Percentiles rank a stretch among this genome's conserved stretches.
Evolutionary conservation across 805 yeast species (phyloP).

Genomic region (Jamesozyma spencerorum): DNA sequence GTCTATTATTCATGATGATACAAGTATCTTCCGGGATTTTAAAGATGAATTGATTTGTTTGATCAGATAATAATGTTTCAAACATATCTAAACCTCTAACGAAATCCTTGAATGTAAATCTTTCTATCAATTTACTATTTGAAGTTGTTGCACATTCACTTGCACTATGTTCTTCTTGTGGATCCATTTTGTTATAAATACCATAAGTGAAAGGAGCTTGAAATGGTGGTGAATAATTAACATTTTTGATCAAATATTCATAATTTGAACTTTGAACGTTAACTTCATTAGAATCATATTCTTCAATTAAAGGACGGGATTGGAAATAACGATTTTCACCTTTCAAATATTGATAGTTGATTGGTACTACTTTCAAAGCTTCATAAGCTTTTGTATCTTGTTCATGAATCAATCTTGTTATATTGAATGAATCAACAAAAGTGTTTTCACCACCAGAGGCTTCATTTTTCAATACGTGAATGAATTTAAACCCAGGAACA

Average conservation of each 20-base stretch:
- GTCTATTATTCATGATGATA: slow-evolving; percentile 60
- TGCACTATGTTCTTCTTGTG: slow-evolving; percentile 1
- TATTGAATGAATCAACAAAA: slow-evolving; percentile 62
- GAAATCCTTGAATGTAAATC: slow-evolving; percentile 44
- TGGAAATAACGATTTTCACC: slow-evolving; percentile 53
- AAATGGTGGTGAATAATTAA: slow-evolving; percentile 74
- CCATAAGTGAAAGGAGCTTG: slow-evolving; percentile 68
- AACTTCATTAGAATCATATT: slow-evolving; percentile 34
- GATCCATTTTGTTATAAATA: slow-evolving; percentile 30
- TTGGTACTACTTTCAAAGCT: slow-evolving; percentile 53
- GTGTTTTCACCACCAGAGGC: slow-evolving; percentile 45
- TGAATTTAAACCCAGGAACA: slow-evolving; percentile 63
- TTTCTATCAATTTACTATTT: slow-evolving; percentile 33
- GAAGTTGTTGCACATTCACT: slow-evolving; percentile 17
- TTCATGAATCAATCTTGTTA: slow-evolving; percentile 46
- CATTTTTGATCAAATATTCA: slow-evolving; percentile 37
- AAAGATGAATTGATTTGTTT: slow-evolving; percentile 44
- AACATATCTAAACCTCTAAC: slow-evolving; percentile 50
- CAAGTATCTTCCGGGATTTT: slow-evolving; percentile 52
- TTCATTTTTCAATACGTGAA: slow-evolving; percentile 47
- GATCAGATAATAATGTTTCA: slow-evolving; percentile 46
- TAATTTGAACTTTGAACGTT: slow-evolving; percentile 25
- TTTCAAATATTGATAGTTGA: slow-evolving; percentile 60
- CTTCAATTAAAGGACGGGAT: slow-evolving; percentile 54
- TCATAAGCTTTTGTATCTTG: slow-evolving; percentile 53